Percentiles rank a stretch among this genome's conserved stretches.
These are phyloP conservation scores for Arxiozyma slooffiae DNA, from an alignment of 1,139 yeast genomes.

Conservation along the genomic window DNA sequence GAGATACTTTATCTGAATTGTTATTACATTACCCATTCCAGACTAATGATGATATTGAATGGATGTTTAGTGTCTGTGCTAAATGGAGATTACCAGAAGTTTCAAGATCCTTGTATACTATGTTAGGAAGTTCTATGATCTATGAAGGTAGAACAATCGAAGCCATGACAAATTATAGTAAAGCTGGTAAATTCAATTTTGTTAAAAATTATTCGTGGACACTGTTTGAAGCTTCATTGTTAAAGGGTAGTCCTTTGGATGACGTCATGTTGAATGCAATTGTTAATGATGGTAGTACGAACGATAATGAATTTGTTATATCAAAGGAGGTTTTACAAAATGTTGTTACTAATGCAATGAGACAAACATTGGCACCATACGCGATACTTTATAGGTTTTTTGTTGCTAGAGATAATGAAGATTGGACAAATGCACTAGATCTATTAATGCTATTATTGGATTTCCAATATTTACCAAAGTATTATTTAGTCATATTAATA, in stretches of 20 bases:
- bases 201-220: constrained; percentile 39
- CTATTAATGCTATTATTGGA: constrained; percentile 46
- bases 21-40: constrained; percentile 53
- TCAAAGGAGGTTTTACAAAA: constrained; percentile 23
- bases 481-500: constrained; percentile 33
- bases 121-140: constrained; percentile 27
- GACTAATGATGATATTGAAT: constrained; percentile 68
- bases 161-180: constrained; percentile 58
- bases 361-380: constrained; percentile 64
- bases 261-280: constrained; percentile 48
- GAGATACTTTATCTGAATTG: constrained; percentile 42
- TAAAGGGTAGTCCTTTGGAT: constrained; percentile 44
- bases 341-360: constrained; percentile 43
- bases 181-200: constrained; percentile 46
- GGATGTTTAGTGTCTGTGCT: constrained; percentile 57
- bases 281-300: constrained; percentile 22
- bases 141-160: constrained; percentile 38
- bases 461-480: constrained; percentile 57
- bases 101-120: constrained; percentile 42
- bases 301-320: constrained; percentile 22
- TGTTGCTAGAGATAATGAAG: constrained; percentile 25
- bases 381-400: constrained; percentile 52
- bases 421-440: constrained; percentile 28
- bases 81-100: constrained; percentile 43
- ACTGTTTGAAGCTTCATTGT: constrained; percentile 51